Evolutionary conservation across 179 eudicot genomes (phyloP).

Genomic region (Silene vulgaris): DNA sequence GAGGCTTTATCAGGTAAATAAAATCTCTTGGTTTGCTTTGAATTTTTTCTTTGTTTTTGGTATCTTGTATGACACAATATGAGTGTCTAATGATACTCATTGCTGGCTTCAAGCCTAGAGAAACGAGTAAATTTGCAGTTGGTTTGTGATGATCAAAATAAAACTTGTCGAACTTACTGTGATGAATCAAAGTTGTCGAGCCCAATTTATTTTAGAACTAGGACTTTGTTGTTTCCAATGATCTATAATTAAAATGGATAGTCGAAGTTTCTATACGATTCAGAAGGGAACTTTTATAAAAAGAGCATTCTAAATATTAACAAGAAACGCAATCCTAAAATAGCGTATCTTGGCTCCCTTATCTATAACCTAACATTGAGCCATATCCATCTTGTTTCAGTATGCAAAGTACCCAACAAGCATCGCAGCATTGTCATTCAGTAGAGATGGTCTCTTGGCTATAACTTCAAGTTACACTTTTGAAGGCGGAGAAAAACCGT

Average conservation of each 20-base stretch:
- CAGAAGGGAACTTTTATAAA: neutral
- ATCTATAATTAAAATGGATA: neutral
- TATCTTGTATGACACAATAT: too few relatives aligned
- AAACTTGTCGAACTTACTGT: too few relatives aligned
- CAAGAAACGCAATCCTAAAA: neutral
- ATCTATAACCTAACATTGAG: neutral
- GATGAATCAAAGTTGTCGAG: too few relatives aligned
- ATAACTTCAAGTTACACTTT: constrained; percentile 86
- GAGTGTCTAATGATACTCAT: too few relatives aligned
- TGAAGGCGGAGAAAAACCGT: constrained; percentile 87
- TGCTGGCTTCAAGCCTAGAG: too few relatives aligned
- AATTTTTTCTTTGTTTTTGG: too few relatives aligned
- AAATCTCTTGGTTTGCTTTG: neutral
- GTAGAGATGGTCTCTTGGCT: constrained; percentile 84
- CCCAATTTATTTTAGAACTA: too few relatives aligned
- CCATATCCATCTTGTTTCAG: constrained; percentile 33
- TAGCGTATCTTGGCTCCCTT: neutral
- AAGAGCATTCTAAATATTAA: neutral
- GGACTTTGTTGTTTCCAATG: neutral
- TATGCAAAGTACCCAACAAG: constrained; percentile 78
- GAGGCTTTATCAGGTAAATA: constrained; percentile 84
- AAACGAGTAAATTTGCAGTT: too few relatives aligned
- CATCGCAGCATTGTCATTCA: constrained; percentile 89
- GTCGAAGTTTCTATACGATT: neutral
- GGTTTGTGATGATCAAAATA: too few relatives aligned